Base-by-base conservation (phyloP, 176 grass and related monocot species). In the Ananas comosus region DNA sequence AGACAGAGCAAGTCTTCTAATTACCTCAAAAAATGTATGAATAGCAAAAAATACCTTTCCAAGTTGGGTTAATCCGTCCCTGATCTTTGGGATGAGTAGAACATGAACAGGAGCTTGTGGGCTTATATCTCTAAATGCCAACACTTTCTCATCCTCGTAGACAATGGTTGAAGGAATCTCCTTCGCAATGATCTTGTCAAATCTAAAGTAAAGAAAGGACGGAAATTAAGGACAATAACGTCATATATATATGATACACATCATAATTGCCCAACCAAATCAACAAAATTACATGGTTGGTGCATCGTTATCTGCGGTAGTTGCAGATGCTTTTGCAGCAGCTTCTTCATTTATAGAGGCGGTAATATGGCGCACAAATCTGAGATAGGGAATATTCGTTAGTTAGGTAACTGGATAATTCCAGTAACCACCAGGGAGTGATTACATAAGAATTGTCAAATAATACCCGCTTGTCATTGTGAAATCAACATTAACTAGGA, bases 131-230 rank as follows among this genome's bases (percentile, higher is more conserved):
- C 74, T 86, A 78, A 96, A 96, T 29, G 92, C 92, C 29, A 96
- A 51, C 1, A 96, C 92, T 68, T 96, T 96, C 3, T 96, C 92
- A 74, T 96, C 92, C 66, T 96, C 92, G 27, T 81, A 96, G 29
- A 96, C 73, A 54, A 96, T 72, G 50, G 65, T 80, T 50, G 86
- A 87, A 70, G 88, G 83, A 70, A 92, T 96, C 74, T 92, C 88
- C 81, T 85, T 96, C 54, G 92, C 73, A 66, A 96, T 96, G 47
- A 96, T 96, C 83, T 96, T 92, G 83, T 96, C 92, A 74, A 89
- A 96, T 87, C 83, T 96, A 70, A 58, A 22, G 71, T 11, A 83
- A 69, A 7, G 50, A 64, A 83, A 64, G 12, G 73, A 10, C 52
- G 10, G 18, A 48, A 75, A 63, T 22, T 64, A 7, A 70, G 47